Evolutionary conservation across 1,284 basidiomycete species (phyloP).

Genomic region (Boletus semigastroideus): DNA sequence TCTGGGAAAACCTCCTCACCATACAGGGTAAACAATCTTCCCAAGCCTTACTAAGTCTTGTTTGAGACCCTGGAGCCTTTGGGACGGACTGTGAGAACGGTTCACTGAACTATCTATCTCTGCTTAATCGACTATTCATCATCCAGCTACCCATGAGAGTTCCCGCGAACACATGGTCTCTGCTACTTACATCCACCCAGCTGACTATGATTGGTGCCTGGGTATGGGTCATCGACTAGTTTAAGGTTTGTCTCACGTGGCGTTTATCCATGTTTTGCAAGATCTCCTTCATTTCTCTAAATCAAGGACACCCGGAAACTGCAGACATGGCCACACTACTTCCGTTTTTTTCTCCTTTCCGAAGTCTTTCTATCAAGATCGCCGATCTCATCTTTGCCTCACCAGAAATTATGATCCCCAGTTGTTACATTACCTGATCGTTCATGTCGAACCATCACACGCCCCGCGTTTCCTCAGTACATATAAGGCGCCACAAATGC

Average conservation of each 20-base stretch:
- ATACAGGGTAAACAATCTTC: conserved; percentile 15
- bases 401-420: conserved; percentile 11
- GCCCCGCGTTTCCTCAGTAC: conserved; percentile 11
- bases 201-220: conserved; percentile 28
- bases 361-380: conserved; percentile 13
- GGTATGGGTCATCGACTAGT: conserved; percentile 12
- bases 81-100: conserved; percentile 25
- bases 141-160: conserved; percentile 11
- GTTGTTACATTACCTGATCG: conserved; percentile 17
- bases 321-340: conserved; percentile 10
- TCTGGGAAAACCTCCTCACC: conserved; percentile 5
- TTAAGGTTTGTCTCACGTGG: conserved; percentile 37
- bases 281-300: conserved; percentile 23
- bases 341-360: conserved; percentile 16
- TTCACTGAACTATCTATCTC: conserved; percentile 13
- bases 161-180: conserved; percentile 16
- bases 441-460: conserved; percentile 17
- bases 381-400: conserved; percentile 23
- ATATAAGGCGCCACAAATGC: conserved; percentile 24
- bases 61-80: conserved; percentile 1
- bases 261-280: conserved; percentile 26
- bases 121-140: conserved; percentile 15
- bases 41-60: conserved; percentile 15
- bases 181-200: conserved; percentile 6
- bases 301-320: conserved; percentile 19